phyloP scores from a whole-genome alignment of 106 monocot species.

The Acorus calamus region DNA sequence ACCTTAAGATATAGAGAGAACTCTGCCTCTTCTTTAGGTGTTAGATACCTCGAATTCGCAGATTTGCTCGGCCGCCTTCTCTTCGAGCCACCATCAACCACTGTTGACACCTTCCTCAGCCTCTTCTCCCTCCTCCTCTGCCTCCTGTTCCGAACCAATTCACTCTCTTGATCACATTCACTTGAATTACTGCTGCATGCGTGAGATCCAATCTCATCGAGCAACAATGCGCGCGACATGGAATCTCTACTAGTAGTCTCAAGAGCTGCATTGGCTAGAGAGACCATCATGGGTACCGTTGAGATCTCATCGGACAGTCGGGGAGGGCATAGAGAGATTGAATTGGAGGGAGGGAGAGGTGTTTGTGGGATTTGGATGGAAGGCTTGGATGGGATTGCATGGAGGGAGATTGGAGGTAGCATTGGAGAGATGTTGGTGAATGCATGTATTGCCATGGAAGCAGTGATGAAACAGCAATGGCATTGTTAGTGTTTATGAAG shows the following conservation, averaged over 20 bases:
- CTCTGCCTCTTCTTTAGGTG: slow-evolving; percentile 35
- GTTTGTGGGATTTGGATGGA: slow-evolving; percentile 10
- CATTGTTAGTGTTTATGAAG: too few species aligned
- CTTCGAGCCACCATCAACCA: neutral
- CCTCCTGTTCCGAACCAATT: slow-evolving; percentile 3
- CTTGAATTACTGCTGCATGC: neutral
- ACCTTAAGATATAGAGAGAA: slow-evolving; percentile 47
- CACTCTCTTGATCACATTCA: neutral
- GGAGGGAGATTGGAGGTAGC: too few species aligned
- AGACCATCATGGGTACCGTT: slow-evolving; percentile 4
- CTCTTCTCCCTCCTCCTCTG: slow-evolving; percentile 12
- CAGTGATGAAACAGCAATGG: too few species aligned
- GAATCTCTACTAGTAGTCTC: slow-evolving; percentile 19
- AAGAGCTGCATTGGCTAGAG: slow-evolving; percentile 15
- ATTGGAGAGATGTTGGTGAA: too few species aligned
- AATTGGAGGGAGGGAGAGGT: neutral
- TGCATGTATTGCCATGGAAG: too few species aligned
- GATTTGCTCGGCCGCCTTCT: slow-evolving; percentile 9
- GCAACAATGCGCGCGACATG: slow-evolving; percentile 6
- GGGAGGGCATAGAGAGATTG: neutral
- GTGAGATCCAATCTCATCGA: neutral
- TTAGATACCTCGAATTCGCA: slow-evolving; percentile 27
- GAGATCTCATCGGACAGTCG: slow-evolving; percentile 4
- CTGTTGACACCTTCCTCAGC: neutral
- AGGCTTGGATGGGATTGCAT: slow-evolving; percentile 1